Base-by-base conservation (phyloP, 305 asterid species). In the Solanum hybrid region DNA sequence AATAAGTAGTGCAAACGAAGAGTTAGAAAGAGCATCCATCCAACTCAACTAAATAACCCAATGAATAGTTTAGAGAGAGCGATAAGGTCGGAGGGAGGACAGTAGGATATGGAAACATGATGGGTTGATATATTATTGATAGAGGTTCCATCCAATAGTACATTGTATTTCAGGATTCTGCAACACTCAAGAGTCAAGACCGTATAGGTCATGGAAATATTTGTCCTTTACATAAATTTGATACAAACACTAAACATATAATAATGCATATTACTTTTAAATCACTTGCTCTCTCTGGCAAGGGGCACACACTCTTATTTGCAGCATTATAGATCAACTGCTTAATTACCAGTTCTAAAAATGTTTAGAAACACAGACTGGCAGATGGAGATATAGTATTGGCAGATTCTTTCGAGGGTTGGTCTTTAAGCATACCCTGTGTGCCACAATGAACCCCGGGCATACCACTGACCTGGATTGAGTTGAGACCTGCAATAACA, bases 311-410 rank as follows among this genome's bases (percentile, higher is more conserved):
- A 28, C 87, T 22, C 18, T 82, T 82, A 82, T 83, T 42, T 28
- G 87, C 73, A 83, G 87, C 73, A 80, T 42, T 42, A 83, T 83
- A 42, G 87, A 40, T 83, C 73, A 16, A 42, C 87, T 83, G 73
- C 73, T 16, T 28, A 83, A 28, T 42, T 83, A 40, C 73, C 73
- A 10, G 39, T 42, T 42, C 28, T 16, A 83, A 12, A 40, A 39
- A 81, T 29, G 86, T 35, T 93, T 94, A 95, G 90, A 90, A 95
- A 90, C 97, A 96, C 86, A 96, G 87, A 87, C 93, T 82, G 77
- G 95, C 92, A 18, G 95, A 93, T 29, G 95, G 82, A 89, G 95
- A 82, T 34, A 93, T 51, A 5, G 91, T 61, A 89, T 92, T 93
- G 24, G 67, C 90, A 57, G 92, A 89, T 91, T 88, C 91, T 35